These are phyloP conservation scores for Dissophora ornata DNA, from an alignment of 192 early-diverging fungal species.

Conservation along the genomic window DNA sequence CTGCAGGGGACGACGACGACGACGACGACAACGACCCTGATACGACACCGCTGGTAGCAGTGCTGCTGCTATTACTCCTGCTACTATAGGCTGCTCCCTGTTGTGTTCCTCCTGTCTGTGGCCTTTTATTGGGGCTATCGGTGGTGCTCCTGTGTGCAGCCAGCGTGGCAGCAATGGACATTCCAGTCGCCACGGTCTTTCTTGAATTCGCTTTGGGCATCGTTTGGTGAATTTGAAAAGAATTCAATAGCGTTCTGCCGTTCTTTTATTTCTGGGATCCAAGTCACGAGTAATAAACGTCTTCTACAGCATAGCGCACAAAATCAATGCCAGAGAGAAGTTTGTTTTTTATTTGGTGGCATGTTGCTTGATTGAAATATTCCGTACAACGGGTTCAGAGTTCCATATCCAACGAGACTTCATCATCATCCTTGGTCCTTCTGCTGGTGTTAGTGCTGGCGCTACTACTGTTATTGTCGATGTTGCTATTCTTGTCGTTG, in stretches of 20 bases:
- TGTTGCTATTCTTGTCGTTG: neutral
- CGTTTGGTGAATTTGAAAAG: neutral
- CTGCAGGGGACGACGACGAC: too few species aligned
- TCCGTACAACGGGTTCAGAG: too few species aligned
- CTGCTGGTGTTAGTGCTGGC: neutral
- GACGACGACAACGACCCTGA: too few species aligned
- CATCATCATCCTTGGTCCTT: constrained; percentile 8
- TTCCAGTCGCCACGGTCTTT: constrained; percentile 16
- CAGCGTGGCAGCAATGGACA: constrained; percentile 46
- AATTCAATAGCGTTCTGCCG: too few species aligned
- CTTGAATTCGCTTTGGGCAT: neutral
- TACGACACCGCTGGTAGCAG: neutral
- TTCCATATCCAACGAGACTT: constrained; percentile 28
- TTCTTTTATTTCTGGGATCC: too few species aligned
- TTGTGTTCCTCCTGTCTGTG: neutral
- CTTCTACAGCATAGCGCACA: too few species aligned
- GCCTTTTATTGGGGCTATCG: constrained; percentile 9
- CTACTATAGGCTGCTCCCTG: neutral
- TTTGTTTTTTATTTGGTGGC: too few species aligned
- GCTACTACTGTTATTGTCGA: neutral
- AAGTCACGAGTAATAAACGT: too few species aligned
- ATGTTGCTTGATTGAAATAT: too few species aligned
- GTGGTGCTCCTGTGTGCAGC: constrained; percentile 37
- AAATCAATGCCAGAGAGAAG: too few species aligned
- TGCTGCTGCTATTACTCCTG: neutral